These are phyloP conservation scores for Cairneyella variabilis DNA, from an alignment of 495 filamentous ascomycete genomes.

Conservation along the genomic window DNA sequence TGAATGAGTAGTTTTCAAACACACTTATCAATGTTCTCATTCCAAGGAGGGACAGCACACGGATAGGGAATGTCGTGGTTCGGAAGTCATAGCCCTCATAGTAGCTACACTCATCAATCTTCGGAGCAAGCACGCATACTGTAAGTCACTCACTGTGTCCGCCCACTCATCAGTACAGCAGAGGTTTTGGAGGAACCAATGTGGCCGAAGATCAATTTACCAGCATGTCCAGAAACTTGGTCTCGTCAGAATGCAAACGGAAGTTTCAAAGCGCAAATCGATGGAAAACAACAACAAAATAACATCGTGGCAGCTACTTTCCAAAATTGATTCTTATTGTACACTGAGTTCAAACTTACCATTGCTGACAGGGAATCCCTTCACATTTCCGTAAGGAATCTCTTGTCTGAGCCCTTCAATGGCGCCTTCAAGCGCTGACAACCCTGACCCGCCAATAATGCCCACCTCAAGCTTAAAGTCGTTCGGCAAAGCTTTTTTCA, in stretches of 20 bases:
- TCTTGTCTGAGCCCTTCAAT: conserved; percentile 54
- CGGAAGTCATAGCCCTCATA: conserved; percentile 75
- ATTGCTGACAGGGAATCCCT: conserved; percentile 61
- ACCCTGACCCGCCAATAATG: conserved; percentile 71
- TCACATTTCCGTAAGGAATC: conserved; percentile 59
- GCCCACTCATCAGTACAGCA: conserved; percentile 68
- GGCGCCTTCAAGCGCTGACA: conserved; percentile 61
- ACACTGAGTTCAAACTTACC: conserved; percentile 49
- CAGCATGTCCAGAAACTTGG: conserved; percentile 52
- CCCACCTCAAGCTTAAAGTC: conserved; percentile 55
- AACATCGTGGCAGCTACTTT: neutral
- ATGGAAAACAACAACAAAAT: neutral
- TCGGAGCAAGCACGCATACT: too few species aligned
- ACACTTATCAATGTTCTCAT: conserved; percentile 60
- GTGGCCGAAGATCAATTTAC: conserved; percentile 68
- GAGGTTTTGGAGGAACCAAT: conserved; percentile 51
- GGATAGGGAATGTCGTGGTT: conserved; percentile 63
- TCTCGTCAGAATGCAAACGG: neutral
- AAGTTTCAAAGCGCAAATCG: too few species aligned
- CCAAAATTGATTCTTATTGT: too few species aligned
- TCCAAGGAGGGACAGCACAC: conserved; percentile 66
- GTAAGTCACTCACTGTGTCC: conserved; percentile 57
- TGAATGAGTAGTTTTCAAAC: conserved; percentile 19
- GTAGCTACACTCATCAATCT: conserved; percentile 46
- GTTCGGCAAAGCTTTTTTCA: conserved; percentile 39